These are phyloP conservation scores for Arachnomyces sp. DNA, from an alignment of 2,329 filamentous ascomycete species.

Conservation along the genomic window DNA sequence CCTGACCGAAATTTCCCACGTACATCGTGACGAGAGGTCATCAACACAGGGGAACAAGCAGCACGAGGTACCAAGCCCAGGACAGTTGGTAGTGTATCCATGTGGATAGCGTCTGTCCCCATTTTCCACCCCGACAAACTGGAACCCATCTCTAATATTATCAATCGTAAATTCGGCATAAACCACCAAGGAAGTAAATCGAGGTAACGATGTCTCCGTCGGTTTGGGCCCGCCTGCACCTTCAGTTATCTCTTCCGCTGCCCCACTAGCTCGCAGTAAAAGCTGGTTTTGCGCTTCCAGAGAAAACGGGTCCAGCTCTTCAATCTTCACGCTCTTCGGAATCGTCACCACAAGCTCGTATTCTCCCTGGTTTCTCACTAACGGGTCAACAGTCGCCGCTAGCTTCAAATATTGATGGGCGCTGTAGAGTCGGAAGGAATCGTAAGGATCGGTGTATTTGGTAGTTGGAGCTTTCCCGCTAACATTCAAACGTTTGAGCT, in stretches of 20 bases:
- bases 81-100: slow-evolving; percentile 77
- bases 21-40: slow-evolving; percentile 68
- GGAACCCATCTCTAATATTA: slow-evolving; percentile 73
- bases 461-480: slow-evolving; percentile 33
- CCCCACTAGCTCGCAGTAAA: slow-evolving; percentile 31
- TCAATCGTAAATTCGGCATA: slow-evolving; percentile 70
- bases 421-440: slow-evolving; percentile 45
- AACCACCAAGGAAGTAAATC: slow-evolving; percentile 54
- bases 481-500: slow-evolving; percentile 44
- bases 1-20: slow-evolving; percentile 82
- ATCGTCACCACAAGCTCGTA: slow-evolving; percentile 52
- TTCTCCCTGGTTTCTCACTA: slow-evolving; percentile 44
- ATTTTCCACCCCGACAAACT: slow-evolving; percentile 79
- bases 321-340: slow-evolving; percentile 53
- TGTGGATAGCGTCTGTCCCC: slow-evolving; percentile 80
- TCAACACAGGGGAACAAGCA: slow-evolving; percentile 93
- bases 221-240: slow-evolving; percentile 25
- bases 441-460: slow-evolving; percentile 35
- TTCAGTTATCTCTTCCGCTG: slow-evolving; percentile 30
- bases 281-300: slow-evolving; percentile 41
- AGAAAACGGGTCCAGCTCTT: slow-evolving; percentile 49
- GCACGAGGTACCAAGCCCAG: slow-evolving; percentile 67
- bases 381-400: slow-evolving; percentile 56
- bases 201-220: slow-evolving; percentile 32
- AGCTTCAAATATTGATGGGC: slow-evolving; percentile 70